Percentiles rank a stretch among this genome's conserved stretches.
Evolutionary conservation across 257 asterid genomes (phyloP).

Genomic region (Ilex asprella): DNA sequence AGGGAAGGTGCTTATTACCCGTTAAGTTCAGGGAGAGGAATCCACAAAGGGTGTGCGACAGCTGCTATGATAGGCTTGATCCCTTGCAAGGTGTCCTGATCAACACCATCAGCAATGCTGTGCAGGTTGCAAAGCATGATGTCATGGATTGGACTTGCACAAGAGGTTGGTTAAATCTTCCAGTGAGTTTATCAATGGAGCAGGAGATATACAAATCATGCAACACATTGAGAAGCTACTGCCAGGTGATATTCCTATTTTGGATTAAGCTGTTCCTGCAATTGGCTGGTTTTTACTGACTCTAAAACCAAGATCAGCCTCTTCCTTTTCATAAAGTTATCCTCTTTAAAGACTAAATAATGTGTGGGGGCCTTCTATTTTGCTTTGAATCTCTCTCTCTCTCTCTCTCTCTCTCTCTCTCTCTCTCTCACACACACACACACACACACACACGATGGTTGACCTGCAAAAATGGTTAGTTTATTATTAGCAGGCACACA

Average conservation of each 20-base stretch:
- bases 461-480: too few relatives aligned
- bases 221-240: constrained; percentile 62
- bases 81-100: constrained; percentile 86
- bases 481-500: neutral
- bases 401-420: too few relatives aligned
- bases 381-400: too few relatives aligned
- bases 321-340: neutral
- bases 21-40: constrained; percentile 86
- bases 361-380: too few relatives aligned
- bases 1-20: constrained; percentile 87
- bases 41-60: constrained; percentile 96
- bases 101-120: constrained; percentile 87
- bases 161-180: constrained; percentile 97
- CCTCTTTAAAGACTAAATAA: neutral
- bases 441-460: too few relatives aligned
- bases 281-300: neutral
- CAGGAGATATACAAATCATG: constrained; percentile 87
- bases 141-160: constrained; percentile 97
- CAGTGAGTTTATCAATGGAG: constrained; percentile 94
- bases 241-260: constrained; percentile 46
- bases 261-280: too few relatives aligned
- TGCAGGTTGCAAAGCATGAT: constrained; percentile 88
- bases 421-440: too few relatives aligned
- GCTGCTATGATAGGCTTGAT: constrained; percentile 96
- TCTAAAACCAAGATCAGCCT: neutral